A percentile compares a stretch with the other conserved stretches of the same genome.
Evolutionary conservation across 1,284 basidiomycete species (phyloP).

Genomic region (Pascua sp.): DNA sequence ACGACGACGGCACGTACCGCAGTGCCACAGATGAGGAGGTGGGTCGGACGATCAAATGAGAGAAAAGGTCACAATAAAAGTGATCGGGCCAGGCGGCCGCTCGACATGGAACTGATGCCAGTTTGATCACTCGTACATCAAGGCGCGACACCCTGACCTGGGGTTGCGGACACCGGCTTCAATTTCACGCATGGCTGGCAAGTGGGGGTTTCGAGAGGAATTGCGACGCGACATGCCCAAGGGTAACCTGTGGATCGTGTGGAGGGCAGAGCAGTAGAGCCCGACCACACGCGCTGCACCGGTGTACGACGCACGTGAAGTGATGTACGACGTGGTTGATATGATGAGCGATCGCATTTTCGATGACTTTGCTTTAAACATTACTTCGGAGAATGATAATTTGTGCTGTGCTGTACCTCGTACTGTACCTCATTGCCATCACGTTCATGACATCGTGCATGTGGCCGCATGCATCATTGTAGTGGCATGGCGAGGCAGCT

Average conservation of each 20-base stretch:
- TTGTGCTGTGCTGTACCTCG: too few species aligned
- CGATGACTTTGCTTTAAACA: too few species aligned
- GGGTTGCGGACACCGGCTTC: conserved; percentile 30
- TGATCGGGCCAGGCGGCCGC: neutral
- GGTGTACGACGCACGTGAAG: too few species aligned
- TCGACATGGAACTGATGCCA: conserved; percentile 8
- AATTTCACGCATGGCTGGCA: conserved; percentile 25
- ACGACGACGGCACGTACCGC: conserved; percentile 37
- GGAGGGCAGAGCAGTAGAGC: conserved; percentile 16
- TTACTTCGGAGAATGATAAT: too few species aligned
- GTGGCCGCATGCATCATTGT: too few species aligned
- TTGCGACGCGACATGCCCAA: conserved; percentile 31
- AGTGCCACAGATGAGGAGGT: conserved; percentile 31
- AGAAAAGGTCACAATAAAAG: neutral
- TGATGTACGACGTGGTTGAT: too few species aligned
- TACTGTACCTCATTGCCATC: too few species aligned
- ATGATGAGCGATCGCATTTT: too few species aligned
- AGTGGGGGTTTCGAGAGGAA: conserved; percentile 35
- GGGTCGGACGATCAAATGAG: conserved; percentile 1
- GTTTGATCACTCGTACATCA: conserved; percentile 37
- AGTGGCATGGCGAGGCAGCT: too few species aligned
- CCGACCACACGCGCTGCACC: too few species aligned
- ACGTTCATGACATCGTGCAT: too few species aligned
- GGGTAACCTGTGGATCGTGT: conserved; percentile 43
- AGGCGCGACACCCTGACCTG: conserved; percentile 21